Percentiles rank a stretch among this genome's conserved stretches.
Evolutionary conservation across 2,329 filamentous ascomycete species (phyloP).

Genomic region (Diplodia sapinea): DNA sequence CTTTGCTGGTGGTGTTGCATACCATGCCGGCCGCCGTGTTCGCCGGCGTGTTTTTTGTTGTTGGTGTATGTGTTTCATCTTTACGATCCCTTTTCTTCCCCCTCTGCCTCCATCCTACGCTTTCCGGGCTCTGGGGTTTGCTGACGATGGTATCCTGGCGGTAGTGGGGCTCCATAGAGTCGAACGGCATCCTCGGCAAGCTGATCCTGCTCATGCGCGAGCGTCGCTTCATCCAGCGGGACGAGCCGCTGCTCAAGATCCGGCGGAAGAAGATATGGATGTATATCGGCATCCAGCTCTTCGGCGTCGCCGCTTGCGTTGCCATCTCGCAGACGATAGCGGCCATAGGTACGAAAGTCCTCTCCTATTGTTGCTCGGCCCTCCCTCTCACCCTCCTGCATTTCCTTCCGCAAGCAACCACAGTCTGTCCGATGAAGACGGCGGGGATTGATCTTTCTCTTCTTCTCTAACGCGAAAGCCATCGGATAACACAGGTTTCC

Average conservation of each 20-base stretch:
- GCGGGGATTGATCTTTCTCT: too few relatives aligned
- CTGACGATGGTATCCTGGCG: slow-evolving; percentile 12
- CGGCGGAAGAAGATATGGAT: slow-evolving; percentile 53
- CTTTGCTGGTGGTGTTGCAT: slow-evolving; percentile 56
- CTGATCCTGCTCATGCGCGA: slow-evolving; percentile 56
- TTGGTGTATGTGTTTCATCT: slow-evolving; percentile 48
- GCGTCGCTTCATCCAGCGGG: slow-evolving; percentile 53
- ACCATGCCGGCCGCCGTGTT: slow-evolving; percentile 60
- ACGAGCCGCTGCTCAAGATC: slow-evolving; percentile 54
- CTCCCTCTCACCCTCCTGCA: background rate
- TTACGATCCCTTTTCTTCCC: background rate
- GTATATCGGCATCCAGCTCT: slow-evolving; percentile 57
- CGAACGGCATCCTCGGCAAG: slow-evolving; percentile 58
- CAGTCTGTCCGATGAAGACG: background rate
- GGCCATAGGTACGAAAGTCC: slow-evolving; percentile 51
- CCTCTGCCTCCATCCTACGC: background rate
- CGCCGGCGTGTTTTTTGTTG: slow-evolving; percentile 61
- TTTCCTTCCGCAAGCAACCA: background rate
- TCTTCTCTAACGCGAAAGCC: background rate
- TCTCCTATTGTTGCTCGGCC: background rate
- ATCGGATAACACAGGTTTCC: slow-evolving; percentile 50
- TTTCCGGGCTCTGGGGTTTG: background rate
- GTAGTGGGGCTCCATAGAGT: slow-evolving; percentile 51
- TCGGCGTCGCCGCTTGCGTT: slow-evolving; percentile 57
- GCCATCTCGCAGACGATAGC: slow-evolving; percentile 64